Conservation (phyloP, 768 basidiomycete species). For the Amanita rimosa region DNA sequence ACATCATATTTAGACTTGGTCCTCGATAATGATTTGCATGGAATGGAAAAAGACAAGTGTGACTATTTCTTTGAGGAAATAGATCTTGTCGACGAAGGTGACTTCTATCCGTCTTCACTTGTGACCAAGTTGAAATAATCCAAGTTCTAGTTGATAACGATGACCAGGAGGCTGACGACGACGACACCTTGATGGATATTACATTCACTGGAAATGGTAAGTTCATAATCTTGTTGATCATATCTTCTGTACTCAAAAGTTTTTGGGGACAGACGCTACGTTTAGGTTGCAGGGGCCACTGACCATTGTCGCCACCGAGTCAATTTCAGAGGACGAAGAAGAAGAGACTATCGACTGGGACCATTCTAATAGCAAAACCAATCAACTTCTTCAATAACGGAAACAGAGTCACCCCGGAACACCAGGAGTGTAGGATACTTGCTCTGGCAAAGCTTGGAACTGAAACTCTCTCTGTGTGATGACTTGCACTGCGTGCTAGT, state of each 20-base stretch:
- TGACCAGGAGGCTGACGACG: neutral
- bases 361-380: neutral
- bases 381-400: neutral
- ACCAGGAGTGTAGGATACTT: neutral
- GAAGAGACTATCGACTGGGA: neutral
- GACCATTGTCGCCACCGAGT: neutral
- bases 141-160: neutral
- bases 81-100: neutral
- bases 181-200: neutral
- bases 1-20: neutral
- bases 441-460: neutral
- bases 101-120: neutral
- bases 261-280: neutral
- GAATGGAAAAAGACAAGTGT: neutral
- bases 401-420: neutral
- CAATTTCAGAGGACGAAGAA: neutral
- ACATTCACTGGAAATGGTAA: neutral
- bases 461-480: slow-evolving; percentile 7
- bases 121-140: neutral
- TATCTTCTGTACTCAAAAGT: neutral
- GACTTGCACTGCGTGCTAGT: slow-evolving; percentile 4
- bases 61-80: neutral
- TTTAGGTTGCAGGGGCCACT: neutral
- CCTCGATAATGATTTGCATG: neutral
- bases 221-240: neutral